These are phyloP conservation scores for Colletotrichum truncatum DNA, from an alignment of 2,329 filamentous ascomycete genomes.

Conservation along the genomic window DNA sequence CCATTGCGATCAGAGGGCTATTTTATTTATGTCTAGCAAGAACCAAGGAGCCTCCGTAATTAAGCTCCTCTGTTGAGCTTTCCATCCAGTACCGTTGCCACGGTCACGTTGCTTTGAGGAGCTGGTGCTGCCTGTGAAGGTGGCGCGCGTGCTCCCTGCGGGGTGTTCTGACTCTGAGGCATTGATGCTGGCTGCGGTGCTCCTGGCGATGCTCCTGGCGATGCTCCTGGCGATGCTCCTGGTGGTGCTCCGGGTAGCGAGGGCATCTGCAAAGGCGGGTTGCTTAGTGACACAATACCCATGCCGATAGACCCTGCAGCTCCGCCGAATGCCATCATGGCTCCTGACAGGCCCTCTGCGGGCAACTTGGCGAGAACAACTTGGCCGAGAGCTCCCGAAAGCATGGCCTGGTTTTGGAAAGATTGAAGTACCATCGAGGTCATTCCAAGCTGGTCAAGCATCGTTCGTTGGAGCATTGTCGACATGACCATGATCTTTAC, in stretches of 20 bases:
- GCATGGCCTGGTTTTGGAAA: conserved; percentile 16
- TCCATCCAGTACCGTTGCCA: too few species aligned
- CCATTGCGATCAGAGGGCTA: too few species aligned
- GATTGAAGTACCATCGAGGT: conserved; percentile 16
- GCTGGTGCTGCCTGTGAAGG: too few species aligned
- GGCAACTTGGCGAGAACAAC: conserved; percentile 22
- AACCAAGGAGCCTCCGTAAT: too few species aligned
- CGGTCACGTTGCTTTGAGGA: too few species aligned
- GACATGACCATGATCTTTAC: conserved; percentile 31
- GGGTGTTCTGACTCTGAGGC: too few species aligned
- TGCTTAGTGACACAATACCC: conserved; percentile 21
- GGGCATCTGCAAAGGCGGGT: conserved; percentile 23
- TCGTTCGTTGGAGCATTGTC: conserved; percentile 16
- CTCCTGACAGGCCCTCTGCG: conserved; percentile 3
- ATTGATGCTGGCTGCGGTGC: too few species aligned
- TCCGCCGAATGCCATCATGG: conserved; percentile 4
- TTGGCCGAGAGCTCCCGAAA: conserved; percentile 7
- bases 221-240: neutral
- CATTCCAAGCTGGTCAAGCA: conserved; percentile 15
- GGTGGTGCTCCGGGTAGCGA: neutral
- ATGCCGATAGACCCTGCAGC: conserved; percentile 3
- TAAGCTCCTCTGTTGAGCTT: too few species aligned
- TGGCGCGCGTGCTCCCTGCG: too few species aligned
- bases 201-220: too few species aligned
- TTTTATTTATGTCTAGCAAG: too few species aligned